Percentiles rank a stretch among this genome's conserved stretches.
phyloP scores from a whole-genome alignment of 2,329 filamentous ascomycete genomes.

The Cladosporium sp. region DNA sequence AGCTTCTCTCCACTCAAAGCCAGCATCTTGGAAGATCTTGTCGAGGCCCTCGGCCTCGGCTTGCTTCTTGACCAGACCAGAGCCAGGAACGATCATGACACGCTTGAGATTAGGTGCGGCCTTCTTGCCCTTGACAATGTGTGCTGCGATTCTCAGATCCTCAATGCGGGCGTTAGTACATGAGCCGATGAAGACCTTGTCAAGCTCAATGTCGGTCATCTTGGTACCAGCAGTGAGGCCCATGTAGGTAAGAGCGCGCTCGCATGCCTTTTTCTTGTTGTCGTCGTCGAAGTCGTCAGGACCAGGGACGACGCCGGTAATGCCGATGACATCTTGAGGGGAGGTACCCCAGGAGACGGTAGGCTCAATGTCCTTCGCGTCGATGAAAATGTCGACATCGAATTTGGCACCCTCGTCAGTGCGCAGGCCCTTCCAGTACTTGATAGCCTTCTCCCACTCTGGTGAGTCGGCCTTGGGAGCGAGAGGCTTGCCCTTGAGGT shows the following conservation, averaged over 20 bases:
- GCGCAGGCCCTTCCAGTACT: constrained; percentile 81
- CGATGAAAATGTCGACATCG: constrained; percentile 82
- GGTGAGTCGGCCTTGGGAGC: constrained; percentile 78
- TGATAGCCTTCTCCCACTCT: constrained; percentile 83
- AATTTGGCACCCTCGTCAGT: constrained; percentile 87
- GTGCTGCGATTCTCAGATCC: constrained; percentile 82
- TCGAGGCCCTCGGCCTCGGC: constrained; percentile 90
- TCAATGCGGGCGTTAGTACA: constrained; percentile 98
- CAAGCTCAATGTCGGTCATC: constrained; percentile 85
- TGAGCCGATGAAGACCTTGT: constrained; percentile 97
- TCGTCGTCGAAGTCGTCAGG: constrained; percentile 81
- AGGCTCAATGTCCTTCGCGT: constrained; percentile 87
- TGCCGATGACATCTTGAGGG: constrained; percentile 92
- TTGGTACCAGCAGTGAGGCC: constrained; percentile 78
- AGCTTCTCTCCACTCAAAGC: constrained; percentile 97
- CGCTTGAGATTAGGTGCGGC: constrained; percentile 84
- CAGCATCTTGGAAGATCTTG: constrained; percentile 84
- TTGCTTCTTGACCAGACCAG: constrained; percentile 85
- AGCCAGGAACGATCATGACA: constrained; percentile 94
- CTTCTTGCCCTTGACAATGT: constrained; percentile 81
- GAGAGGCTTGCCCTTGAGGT: constrained; percentile 84
- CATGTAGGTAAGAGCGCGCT: constrained; percentile 92
- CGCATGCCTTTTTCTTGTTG: constrained; percentile 72
- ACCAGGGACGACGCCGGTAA: constrained; percentile 83
- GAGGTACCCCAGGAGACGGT: constrained; percentile 97